Percentiles rank a stretch among this genome's conserved stretches.
These are phyloP conservation scores for Podochytrium sp. DNA, from an alignment of 192 early-diverging fungal genomes.

Conservation along the genomic window DNA sequence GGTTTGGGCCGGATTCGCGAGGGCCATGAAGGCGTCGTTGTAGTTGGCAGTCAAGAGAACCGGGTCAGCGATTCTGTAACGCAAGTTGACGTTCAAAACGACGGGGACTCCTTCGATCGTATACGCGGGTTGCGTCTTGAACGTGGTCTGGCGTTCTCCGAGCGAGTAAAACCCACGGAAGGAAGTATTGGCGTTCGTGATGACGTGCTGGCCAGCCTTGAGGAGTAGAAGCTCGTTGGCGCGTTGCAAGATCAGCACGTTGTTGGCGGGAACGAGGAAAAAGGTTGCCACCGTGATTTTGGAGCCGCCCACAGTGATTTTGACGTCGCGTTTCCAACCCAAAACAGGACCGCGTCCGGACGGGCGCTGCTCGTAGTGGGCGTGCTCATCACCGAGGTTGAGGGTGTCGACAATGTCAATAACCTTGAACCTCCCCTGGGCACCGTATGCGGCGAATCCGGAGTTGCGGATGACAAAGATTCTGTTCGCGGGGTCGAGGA, in stretches of 20 bases:
- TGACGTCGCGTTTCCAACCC: constrained; percentile 48
- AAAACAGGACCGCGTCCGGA: constrained; percentile 33
- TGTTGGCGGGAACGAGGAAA: constrained; percentile 58
- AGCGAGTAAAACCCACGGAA: constrained; percentile 53
- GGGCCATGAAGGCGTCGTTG: constrained; percentile 49
- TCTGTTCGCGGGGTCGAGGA: constrained; percentile 49
- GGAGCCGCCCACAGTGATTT: constrained; percentile 14
- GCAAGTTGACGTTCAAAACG: constrained; percentile 48
- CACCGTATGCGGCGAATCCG: constrained; percentile 52
- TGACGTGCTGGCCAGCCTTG: constrained; percentile 56
- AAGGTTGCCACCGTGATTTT: constrained; percentile 49
- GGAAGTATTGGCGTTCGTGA: constrained; percentile 49
- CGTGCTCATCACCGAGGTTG: constrained; percentile 45
- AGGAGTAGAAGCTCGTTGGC: constrained; percentile 45
- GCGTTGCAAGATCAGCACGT: constrained; percentile 49
- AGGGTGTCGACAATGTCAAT: constrained; percentile 54
- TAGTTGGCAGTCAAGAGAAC: constrained; percentile 46
- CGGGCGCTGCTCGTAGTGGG: constrained; percentile 31
- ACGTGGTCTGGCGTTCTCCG: constrained; percentile 48
- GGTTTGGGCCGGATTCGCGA: constrained; percentile 52
- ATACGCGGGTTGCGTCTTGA: constrained; percentile 50
- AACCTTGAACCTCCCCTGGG: constrained; percentile 41
- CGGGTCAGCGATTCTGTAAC: constrained; percentile 51
- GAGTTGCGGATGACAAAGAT: constrained; percentile 53
- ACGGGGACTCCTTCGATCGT: constrained; percentile 52